Evolutionary conservation across 116 monocot genomes (phyloP), one percentile per base, ranked within the genome.

Genomic region (Zostera marina): DNA sequence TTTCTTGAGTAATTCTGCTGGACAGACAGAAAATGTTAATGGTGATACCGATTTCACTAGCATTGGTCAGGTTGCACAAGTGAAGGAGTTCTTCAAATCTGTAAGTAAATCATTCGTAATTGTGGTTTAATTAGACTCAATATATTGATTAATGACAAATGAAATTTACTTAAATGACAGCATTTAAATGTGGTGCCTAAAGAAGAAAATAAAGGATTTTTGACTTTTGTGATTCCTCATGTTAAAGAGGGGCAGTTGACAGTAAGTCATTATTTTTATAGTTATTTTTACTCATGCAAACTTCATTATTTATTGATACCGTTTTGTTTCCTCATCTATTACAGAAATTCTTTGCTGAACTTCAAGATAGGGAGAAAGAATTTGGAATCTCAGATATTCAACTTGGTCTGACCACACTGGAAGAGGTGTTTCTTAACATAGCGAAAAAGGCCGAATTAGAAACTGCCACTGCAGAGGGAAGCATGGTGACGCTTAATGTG

Each of bases 371-470:
- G 62, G 82, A 92, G 47, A 64, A 21, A 20, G 92, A 92, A 46
- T 69, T 92, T 59, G 80, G 80, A 24, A 92, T 92, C 19, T 70
- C 86, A 60, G 92, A 92, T 56, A 80, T 91, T 51, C 91, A 91
- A 63, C 77, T 91, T 15, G 82, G 91, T 54, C 69, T 91, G 4
- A 77, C 91, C 9, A 85, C 91, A 1, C 76, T 91, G 1, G 91
- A 91, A 65, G 91, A 91, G 58, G 91, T 91, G 16, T 91, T 91
- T 52, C 38, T 91, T 40, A 85, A 78, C 55, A 91, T 91, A 4
- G 91, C 91, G 32, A 86, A 83, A 57, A 75, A 80, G 65, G 86
- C 92, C 45, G 92, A 92, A 59, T 53, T 83, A 15, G 92, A 92
- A 66, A 92, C 59, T 62, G 67, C 82, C 14, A 46, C 77, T 17